Percentiles rank a stretch among this genome's conserved stretches.
Conservation (phyloP, 129 eudicot genomes). For the Ambrosia artemisiifolia region DNA sequence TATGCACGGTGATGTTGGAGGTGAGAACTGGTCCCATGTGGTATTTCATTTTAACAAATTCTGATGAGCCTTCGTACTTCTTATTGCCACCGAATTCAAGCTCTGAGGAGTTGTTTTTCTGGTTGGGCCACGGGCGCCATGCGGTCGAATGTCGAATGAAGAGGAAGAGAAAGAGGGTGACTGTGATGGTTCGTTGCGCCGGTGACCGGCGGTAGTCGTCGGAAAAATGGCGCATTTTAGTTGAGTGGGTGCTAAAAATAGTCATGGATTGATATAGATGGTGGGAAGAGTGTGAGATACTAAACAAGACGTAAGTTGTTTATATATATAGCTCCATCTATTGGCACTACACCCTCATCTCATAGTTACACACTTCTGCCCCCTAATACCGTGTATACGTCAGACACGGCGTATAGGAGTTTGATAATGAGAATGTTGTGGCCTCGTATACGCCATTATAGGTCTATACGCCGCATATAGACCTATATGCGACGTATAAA, state of each 20-base stretch:
- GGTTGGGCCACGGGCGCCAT: constrained; percentile 7
- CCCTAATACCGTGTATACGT: too few relatives aligned
- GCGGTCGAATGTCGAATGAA: not conserved
- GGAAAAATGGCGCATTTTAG: not conserved
- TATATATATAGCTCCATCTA: not conserved
- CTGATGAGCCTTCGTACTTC: not conserved
- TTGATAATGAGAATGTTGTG: too few relatives aligned
- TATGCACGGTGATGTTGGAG: constrained; percentile 58
- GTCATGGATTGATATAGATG: not conserved
- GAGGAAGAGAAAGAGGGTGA: not conserved
- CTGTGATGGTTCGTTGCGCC: not conserved
- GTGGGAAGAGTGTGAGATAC: not conserved
- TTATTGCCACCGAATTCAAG: not conserved
- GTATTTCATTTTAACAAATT: not conserved
- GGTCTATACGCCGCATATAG: too few relatives aligned
- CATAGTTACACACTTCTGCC: too few relatives aligned
- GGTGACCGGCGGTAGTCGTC: not conserved
- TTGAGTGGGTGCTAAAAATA: too few relatives aligned
- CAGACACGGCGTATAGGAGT: too few relatives aligned
- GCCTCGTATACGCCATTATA: too few relatives aligned
- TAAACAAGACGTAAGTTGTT: not conserved
- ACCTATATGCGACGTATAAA: too few relatives aligned
- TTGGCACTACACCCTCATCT: too few relatives aligned
- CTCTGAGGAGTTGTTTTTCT: not conserved
- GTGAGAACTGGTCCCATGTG: constrained; percentile 40